Conservation (phyloP, 331 rosid genomes). For the Stylosanthes scabra region DNA sequence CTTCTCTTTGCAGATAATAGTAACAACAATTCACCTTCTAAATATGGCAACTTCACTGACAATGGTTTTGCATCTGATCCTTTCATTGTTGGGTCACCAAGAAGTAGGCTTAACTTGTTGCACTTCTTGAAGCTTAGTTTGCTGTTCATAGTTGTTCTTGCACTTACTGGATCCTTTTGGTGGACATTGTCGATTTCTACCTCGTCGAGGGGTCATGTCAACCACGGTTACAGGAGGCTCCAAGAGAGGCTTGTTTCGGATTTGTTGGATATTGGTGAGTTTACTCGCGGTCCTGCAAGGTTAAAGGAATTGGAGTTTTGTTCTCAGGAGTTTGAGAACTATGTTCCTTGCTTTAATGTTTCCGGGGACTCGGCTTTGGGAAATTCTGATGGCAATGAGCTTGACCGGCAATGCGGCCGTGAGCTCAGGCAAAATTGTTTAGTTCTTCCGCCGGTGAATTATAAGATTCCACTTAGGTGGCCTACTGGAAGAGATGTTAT, state of each 20-base stretch:
- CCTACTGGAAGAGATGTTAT: conserved; percentile 98
- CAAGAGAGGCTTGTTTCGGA: conserved; percentile 90
- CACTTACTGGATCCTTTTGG: conserved; percentile 92
- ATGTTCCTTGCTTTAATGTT: conserved; percentile 87
- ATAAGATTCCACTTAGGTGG: conserved; percentile 96
- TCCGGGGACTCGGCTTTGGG: conserved; percentile 58
- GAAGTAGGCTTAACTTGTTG: conserved; percentile 74
- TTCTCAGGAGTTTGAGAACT: conserved; percentile 70
- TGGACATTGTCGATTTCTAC: conserved; percentile 91
- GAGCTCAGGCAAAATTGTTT: conserved; percentile 71
- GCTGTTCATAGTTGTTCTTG: conserved; percentile 70
- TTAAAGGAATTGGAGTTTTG: conserved; percentile 86
- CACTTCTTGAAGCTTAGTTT: conserved; percentile 80
- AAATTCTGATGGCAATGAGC: conserved; percentile 54
- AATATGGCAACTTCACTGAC: conserved; percentile 55
- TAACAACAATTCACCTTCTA: conserved; percentile 46
- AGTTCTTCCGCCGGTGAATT: conserved; percentile 79
- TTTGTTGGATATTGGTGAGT: conserved; percentile 88
- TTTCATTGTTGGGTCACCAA: conserved; percentile 57
- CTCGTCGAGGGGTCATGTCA: conserved; percentile 76
- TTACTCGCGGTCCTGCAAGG: conserved; percentile 75
- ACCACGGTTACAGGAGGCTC: conserved; percentile 92
- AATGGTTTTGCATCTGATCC: conserved; percentile 84
- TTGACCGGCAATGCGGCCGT: conserved; percentile 65
- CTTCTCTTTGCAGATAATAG: conserved; percentile 53